phyloP scores from a whole-genome alignment of 139 green algal genomes.

The Limnomonas spitsbergensis region DNA sequence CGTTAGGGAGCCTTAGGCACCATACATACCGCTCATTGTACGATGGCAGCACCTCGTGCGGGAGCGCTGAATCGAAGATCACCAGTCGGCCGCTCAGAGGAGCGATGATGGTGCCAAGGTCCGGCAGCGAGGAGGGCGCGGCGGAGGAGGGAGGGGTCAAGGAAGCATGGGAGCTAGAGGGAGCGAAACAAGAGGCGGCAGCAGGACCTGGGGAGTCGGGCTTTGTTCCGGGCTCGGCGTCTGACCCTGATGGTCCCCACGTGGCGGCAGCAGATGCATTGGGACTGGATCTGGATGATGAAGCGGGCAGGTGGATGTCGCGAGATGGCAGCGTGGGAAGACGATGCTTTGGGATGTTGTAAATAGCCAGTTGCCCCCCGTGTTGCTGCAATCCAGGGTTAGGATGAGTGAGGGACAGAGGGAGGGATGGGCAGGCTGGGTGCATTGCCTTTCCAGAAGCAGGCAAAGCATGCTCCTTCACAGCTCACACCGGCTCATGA shows the following conservation, averaged over 20 bases:
- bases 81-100: slow-evolving; percentile 57
- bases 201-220: too few species aligned
- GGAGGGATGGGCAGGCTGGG: background rate
- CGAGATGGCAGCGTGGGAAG: background rate
- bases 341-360: slow-evolving; percentile 5
- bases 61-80: slow-evolving; percentile 60
- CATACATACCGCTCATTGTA: background rate
- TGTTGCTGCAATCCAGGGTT: background rate
- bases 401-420: too few species aligned
- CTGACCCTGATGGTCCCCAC: background rate
- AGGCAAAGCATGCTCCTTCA: background rate
- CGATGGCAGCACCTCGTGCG: slow-evolving; percentile 70
- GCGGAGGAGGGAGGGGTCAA: background rate
- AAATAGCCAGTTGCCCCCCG: slow-evolving; percentile 15
- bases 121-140: slow-evolving; percentile 4
- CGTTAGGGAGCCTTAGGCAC: background rate
- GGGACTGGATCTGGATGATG: too few species aligned
- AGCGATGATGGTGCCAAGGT: slow-evolving; percentile 42
- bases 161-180: background rate
- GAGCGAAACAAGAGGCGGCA: background rate
- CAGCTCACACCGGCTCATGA: background rate
- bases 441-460: background rate
- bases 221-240: background rate
- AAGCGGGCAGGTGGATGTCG: background rate
- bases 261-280: background rate